These are phyloP conservation scores for Kwoniella sp. DNA, from an alignment of 768 basidiomycete genomes.

Conservation along the genomic window DNA sequence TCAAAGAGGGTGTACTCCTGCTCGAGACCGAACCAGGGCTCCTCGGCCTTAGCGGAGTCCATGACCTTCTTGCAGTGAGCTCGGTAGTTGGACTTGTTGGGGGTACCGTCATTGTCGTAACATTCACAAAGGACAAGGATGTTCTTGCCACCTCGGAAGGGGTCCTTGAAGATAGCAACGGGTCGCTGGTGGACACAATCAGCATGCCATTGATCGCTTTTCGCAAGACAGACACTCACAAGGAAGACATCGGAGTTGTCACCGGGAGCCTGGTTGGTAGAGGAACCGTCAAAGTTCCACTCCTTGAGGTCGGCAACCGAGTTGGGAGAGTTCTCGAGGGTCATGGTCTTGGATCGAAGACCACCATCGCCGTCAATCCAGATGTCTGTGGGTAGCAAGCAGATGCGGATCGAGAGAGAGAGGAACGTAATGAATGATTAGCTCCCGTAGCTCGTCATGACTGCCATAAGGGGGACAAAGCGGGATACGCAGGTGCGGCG, in stretches of 20 bases:
- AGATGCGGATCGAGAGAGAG: background rate
- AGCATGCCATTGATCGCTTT: background rate
- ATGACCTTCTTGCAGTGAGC: slow-evolving; percentile 91
- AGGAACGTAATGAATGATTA: background rate
- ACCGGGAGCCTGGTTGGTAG: slow-evolving; percentile 94
- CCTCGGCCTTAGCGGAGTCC: slow-evolving; percentile 59
- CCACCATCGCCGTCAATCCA: slow-evolving; percentile 96
- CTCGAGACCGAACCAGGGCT: slow-evolving; percentile 97
- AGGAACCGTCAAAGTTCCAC: slow-evolving; percentile 99
- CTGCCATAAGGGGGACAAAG: background rate
- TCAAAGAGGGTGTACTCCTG: slow-evolving; percentile 99
- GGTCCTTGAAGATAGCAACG: slow-evolving; percentile 94
- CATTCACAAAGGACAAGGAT: slow-evolving; percentile 94
- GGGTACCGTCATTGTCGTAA: slow-evolving; percentile 98
- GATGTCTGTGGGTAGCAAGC: slow-evolving; percentile 61
- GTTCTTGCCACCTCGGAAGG: slow-evolving; percentile 98
- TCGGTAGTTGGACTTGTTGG: slow-evolving; percentile 93
- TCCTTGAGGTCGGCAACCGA: slow-evolving; percentile 86
- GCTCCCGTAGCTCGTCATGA: too few species aligned
- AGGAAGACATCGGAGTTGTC: slow-evolving; percentile 96
- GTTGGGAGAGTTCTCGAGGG: slow-evolving; percentile 76
- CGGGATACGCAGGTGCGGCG: too few species aligned
- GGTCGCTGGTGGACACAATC: slow-evolving; percentile 57
- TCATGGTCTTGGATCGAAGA: slow-evolving; percentile 97
- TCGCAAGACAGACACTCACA: slow-evolving; percentile 30